These are phyloP conservation scores for Penicillium sp. DNA, from an alignment of 2,329 filamentous ascomycete genomes.

Conservation along the genomic window DNA sequence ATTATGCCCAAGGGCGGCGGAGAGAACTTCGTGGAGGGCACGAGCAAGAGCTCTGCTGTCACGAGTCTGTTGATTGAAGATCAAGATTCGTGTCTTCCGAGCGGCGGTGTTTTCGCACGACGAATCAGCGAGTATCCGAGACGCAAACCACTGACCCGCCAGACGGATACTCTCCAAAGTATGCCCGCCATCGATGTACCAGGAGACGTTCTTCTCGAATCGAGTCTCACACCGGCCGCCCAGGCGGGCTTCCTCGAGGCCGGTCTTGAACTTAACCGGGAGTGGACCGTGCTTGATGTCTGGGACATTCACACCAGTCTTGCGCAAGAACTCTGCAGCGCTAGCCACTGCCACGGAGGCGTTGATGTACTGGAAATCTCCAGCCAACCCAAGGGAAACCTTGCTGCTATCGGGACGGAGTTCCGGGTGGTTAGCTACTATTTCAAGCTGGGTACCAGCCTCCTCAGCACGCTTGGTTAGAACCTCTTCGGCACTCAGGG, in stretches of 20 bases:
- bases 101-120: conserved; percentile 28
- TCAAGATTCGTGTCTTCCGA: conserved; percentile 56
- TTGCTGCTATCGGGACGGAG: conserved; percentile 36
- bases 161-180: conserved; percentile 77
- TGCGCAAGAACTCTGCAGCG: conserved; percentile 41
- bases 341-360: conserved; percentile 57
- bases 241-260: conserved; percentile 64
- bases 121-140: conserved; percentile 42
- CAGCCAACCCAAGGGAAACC: conserved; percentile 57
- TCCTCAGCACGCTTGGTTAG: conserved; percentile 54
- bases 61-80: conserved; percentile 92
- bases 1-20: conserved; percentile 36
- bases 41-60: conserved; percentile 65
- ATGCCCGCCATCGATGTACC: conserved; percentile 86
- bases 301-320: conserved; percentile 36
- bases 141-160: conserved; percentile 72
- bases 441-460: conserved; percentile 46
- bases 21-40: conserved; percentile 58
- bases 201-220: conserved; percentile 56
- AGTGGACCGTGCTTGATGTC: conserved; percentile 45
- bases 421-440: conserved; percentile 50
- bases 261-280: conserved; percentile 59
- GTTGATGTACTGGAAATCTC: conserved; percentile 61
- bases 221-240: conserved; percentile 75
- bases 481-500: conserved; percentile 53